These are phyloP conservation scores for Pharus latifolius DNA, from an alignment of 176 grass and related monocot species.

Conservation along the genomic window DNA sequence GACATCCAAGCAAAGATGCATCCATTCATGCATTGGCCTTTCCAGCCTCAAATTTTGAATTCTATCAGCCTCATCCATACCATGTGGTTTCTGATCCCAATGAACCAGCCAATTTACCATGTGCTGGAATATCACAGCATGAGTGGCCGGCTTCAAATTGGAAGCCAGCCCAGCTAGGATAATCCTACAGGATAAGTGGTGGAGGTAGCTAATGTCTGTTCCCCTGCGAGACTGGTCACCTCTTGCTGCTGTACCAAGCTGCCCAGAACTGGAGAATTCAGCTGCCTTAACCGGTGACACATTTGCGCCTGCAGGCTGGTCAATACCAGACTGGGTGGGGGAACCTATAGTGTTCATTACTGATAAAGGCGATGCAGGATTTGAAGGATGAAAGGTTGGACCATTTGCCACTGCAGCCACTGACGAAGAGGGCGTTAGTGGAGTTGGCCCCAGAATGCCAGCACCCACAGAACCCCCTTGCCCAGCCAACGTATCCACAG, in stretches of 20 bases:
- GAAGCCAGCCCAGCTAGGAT: slow-evolving; percentile 69
- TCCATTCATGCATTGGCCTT: slow-evolving; percentile 83
- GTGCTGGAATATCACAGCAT: slow-evolving; percentile 71
- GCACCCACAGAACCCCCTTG: slow-evolving; percentile 22
- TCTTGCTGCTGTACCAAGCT: slow-evolving; percentile 23
- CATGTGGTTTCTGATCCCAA: slow-evolving; percentile 59
- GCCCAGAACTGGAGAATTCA: slow-evolving; percentile 52
- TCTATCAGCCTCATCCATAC: slow-evolving; percentile 32
- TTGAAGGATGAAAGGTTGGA: slow-evolving; percentile 60
- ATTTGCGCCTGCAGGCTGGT: slow-evolving; percentile 60
- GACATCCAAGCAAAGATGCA: slow-evolving; percentile 85
- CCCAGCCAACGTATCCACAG: slow-evolving; percentile 38
- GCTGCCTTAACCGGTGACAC: slow-evolving; percentile 65
- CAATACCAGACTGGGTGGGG: slow-evolving; percentile 75
- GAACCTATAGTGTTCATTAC: slow-evolving; percentile 73
- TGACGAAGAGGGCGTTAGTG: slow-evolving; percentile 41
- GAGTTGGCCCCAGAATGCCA: slow-evolving; percentile 8
- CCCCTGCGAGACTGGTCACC: slow-evolving; percentile 36
- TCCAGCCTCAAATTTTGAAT: slow-evolving; percentile 49
- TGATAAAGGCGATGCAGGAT: slow-evolving; percentile 73
- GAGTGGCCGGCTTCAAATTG: slow-evolving; percentile 73
- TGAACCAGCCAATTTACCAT: slow-evolving; percentile 91
- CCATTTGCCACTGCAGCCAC: slow-evolving; percentile 31
- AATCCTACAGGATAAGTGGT: slow-evolving; percentile 77
- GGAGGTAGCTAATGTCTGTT: slow-evolving; percentile 49